phyloP scores from a whole-genome alignment of 2,329 filamentous ascomycete genomes.

The Aspergillus novoparasiticus region DNA sequence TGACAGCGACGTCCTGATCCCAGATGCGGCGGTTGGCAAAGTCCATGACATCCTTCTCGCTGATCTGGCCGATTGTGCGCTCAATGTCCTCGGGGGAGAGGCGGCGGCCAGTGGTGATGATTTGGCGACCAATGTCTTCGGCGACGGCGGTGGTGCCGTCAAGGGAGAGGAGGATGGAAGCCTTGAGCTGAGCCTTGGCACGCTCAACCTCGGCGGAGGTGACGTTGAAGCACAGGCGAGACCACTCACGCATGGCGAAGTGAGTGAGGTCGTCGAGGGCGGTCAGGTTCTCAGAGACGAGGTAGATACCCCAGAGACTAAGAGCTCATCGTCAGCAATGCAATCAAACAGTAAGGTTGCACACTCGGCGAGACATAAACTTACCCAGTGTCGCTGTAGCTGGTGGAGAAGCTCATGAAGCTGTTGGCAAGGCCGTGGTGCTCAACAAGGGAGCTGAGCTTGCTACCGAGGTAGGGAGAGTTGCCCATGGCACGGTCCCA shows the following conservation, averaged over 20 bases:
- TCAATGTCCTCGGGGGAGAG: conserved; percentile 93
- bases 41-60: conserved; percentile 94
- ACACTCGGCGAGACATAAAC: conserved; percentile 32
- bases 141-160: conserved; percentile 97
- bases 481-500: conserved; percentile 99
- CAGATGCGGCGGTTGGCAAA: conserved; percentile 94
- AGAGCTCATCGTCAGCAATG: neutral
- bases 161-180: conserved; percentile 92
- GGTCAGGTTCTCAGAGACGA: conserved; percentile 86
- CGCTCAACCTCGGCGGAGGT: conserved; percentile 91
- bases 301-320: conserved; percentile 99
- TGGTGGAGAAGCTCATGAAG: conserved; percentile 99
- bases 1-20: conserved; percentile 95
- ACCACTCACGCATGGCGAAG: conserved; percentile 98
- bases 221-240: conserved; percentile 87
- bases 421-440: conserved; percentile 96
- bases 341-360: neutral
- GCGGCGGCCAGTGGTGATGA: conserved; percentile 93
- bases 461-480: conserved; percentile 95
- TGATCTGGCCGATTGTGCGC: conserved; percentile 82
- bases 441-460: conserved; percentile 92
- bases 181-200: conserved; percentile 98
- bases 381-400: conserved; percentile 98
- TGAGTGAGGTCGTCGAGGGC: conserved; percentile 93
- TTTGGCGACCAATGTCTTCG: conserved; percentile 97